Evolutionary conservation across 495 filamentous ascomycete species (phyloP).

Genomic region (Trichoderma gamsii): DNA sequence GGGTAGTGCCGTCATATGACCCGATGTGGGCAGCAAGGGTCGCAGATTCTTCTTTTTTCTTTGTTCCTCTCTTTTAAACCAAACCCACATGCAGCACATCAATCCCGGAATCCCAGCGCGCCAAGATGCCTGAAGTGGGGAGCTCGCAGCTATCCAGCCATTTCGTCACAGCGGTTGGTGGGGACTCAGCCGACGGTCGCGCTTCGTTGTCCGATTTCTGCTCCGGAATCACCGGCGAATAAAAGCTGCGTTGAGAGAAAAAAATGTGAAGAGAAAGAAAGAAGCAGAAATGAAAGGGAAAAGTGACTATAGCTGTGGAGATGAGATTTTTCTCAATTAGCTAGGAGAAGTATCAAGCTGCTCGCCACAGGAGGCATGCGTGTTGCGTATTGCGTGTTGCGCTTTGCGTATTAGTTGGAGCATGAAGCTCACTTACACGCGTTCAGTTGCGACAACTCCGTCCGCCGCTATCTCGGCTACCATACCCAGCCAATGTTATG

Average conservation of each 20-base stretch:
- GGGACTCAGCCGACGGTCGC: slow-evolving; percentile 9
- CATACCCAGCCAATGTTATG: too few relatives aligned
- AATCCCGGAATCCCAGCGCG: not conserved
- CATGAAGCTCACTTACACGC: too few relatives aligned
- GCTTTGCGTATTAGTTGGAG: too few relatives aligned
- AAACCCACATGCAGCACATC: not conserved
- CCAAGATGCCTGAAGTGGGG: not conserved
- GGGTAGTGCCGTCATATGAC: too few relatives aligned
- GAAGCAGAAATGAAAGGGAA: not conserved
- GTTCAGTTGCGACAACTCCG: too few relatives aligned
- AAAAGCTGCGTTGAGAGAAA: not conserved
- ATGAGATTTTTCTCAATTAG: too few relatives aligned
- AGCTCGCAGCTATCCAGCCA: slow-evolving; percentile 1
- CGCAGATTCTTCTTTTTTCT: not conserved
- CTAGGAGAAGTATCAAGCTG: not conserved
- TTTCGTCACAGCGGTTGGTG: slow-evolving; percentile 1
- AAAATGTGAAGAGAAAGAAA: not conserved
- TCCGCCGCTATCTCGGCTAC: too few relatives aligned
- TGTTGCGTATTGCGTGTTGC: too few relatives aligned
- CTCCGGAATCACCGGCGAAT: slow-evolving; percentile 4
- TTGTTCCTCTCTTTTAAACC: too few relatives aligned
- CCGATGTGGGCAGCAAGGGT: not conserved
- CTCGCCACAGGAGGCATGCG: too few relatives aligned
- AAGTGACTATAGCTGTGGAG: not conserved
- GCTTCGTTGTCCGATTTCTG: slow-evolving; percentile 4